Percentiles rank a stretch among this genome's conserved stretches.
These are phyloP conservation scores for Pseudoturritis turrita DNA, from an alignment of 345 rosid species.

Conservation along the genomic window DNA sequence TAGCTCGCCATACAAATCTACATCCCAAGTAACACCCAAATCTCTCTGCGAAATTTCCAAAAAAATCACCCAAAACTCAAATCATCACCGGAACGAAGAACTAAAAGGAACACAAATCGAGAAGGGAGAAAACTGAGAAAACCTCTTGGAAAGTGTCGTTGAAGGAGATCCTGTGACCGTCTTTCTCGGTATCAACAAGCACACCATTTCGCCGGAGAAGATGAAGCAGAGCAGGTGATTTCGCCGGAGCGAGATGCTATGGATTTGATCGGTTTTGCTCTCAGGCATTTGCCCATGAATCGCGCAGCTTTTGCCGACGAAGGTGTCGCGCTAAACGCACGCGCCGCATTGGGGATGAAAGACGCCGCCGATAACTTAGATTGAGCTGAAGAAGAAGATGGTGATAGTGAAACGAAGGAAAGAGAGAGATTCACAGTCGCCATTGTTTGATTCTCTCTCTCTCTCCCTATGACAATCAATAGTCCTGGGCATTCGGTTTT, in stretches of 20 bases:
- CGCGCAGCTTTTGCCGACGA: slow-evolving; percentile 8
- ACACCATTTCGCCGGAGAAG: slow-evolving; percentile 75
- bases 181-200: slow-evolving; percentile 93
- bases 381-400: slow-evolving; percentile 23
- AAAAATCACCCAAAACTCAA: neutral
- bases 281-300: slow-evolving; percentile 14
- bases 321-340: no score
- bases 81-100: neutral
- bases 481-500: no score
- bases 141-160: slow-evolving; percentile 92
- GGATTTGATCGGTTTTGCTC: slow-evolving; percentile 4
- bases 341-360: slow-evolving; percentile 15
- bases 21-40: slow-evolving; percentile 85
- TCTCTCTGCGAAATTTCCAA: slow-evolving; percentile 45
- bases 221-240: slow-evolving; percentile 43
- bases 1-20: slow-evolving; percentile 84
- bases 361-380: slow-evolving; percentile 20
- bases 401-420: slow-evolving; percentile 29
- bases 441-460: slow-evolving; percentile 18
- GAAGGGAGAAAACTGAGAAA: no score
- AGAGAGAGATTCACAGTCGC: slow-evolving; percentile 37
- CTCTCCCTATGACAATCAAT: no score
- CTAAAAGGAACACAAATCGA: neutral
- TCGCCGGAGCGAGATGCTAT: slow-evolving; percentile 16
- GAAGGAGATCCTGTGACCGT: slow-evolving; percentile 91